A percentile compares a stretch with the other conserved stretches of the same genome.
These are phyloP conservation scores for Gremmenia infestans DNA, from an alignment of 2,329 filamentous ascomycete species.

Conservation along the genomic window DNA sequence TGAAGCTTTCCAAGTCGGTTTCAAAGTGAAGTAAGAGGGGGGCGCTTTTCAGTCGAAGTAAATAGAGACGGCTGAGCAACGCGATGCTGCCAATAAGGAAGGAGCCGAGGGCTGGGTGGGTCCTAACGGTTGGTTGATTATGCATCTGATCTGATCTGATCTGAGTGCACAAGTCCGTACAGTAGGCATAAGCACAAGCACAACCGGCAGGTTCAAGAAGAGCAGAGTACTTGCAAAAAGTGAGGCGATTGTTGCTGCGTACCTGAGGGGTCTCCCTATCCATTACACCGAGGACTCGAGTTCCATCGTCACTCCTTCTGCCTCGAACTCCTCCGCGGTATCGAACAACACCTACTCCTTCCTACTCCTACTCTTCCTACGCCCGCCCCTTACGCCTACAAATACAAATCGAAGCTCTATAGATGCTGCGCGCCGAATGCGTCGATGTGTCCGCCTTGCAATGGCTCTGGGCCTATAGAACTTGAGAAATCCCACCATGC, in stretches of 20 bases:
- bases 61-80: no score
- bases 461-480: constrained; percentile 28
- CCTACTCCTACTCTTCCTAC: no score
- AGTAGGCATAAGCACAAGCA: not conserved
- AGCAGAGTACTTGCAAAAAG: not conserved
- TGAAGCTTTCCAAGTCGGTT: not conserved
- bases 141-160: no score
- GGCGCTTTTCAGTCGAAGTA: no score
- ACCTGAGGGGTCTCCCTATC: not conserved
- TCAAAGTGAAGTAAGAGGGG: no score
- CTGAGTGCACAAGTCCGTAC: not conserved
- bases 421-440: constrained; percentile 27
- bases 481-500: constrained; percentile 28
- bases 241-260: not conserved
- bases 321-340: constrained; percentile 2
- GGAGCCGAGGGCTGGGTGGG: no score
- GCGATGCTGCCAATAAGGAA: no score
- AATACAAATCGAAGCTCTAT: constrained; percentile 6
- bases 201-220: not conserved
- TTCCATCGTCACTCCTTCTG: constrained; percentile 22
- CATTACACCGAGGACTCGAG: not conserved
- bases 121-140: no score
- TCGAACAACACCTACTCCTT: no score
- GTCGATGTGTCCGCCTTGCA: constrained; percentile 32
- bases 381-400: no score